These are phyloP conservation scores for Prosopis cineraria DNA, from an alignment of 306 rosid species.

Conservation along the genomic window DNA sequence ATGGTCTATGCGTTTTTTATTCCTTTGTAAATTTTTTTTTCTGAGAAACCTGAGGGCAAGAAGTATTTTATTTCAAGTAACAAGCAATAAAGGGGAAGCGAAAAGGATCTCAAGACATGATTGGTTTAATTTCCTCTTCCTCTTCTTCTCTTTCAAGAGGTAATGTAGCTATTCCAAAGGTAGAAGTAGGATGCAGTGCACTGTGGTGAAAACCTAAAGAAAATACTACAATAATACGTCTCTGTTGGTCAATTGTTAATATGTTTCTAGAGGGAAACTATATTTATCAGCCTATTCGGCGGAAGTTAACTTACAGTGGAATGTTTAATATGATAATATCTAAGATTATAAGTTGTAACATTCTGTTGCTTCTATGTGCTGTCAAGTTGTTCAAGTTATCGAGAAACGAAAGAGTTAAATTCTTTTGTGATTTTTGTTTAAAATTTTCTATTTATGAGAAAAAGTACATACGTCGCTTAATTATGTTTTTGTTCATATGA, in stretches of 20 bases:
- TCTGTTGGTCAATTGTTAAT: not conserved
- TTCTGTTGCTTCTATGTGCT: not conserved
- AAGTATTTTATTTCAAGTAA: not conserved
- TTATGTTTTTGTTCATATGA: conserved; percentile 26
- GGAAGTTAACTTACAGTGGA: not conserved
- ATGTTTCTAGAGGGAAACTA: not conserved
- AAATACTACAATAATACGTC: not conserved
- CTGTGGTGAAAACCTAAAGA: conserved; percentile 3
- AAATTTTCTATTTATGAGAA: not conserved
- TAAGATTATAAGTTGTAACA: not conserved
- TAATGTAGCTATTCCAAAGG: not conserved
- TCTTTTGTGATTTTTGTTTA: not conserved
- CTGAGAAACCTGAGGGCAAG: not conserved
- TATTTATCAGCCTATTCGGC: not conserved
- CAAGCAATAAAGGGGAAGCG: not conserved
- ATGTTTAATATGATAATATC: not conserved
- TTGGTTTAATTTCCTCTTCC: not conserved
- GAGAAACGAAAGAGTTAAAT: not conserved
- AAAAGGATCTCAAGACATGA: not conserved
- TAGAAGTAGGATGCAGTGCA: conserved; percentile 9
- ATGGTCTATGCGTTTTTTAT: not conserved
- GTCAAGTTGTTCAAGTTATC: not conserved
- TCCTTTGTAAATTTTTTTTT: not conserved
- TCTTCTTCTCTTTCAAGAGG: too few relatives aligned
- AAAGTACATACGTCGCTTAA: conserved; percentile 1